Base-by-base conservation (phyloP, 148 eudicot genomes). In the Dianthus caryophyllus region DNA sequence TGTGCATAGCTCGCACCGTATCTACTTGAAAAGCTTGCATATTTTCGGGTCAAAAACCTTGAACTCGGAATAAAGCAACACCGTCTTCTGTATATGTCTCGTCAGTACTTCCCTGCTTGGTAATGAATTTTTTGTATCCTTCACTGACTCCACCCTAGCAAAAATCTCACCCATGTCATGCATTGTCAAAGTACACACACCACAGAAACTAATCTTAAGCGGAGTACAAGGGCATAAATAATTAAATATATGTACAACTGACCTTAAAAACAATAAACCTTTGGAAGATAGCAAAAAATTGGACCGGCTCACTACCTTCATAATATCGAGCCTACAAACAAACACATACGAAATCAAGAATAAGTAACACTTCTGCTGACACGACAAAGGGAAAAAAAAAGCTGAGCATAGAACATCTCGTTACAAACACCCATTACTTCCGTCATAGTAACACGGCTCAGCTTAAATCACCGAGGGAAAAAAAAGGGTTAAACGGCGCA, bases 21-120 rank as follows among this genome's bases (percentile, higher is more conserved):
- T 87, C 97, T 56, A 90, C 97, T 90, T 90, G 97, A 76, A 90
- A 85, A 71, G 97, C 88, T 90, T 90, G 94, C 91, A 87, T 90
- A 76, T 90, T 90, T 49, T 84, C 88, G 61, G 94, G 85, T 74
- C 94, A 88, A 78, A 94, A 82, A 49, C 97, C 97, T 79, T 87
- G 94, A 72, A 90, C 82, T 63, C 91, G 85, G 56, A 90, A 87
- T 26, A 90, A 64, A 65, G 97, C 97, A 18, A 83, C 65, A 64
- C 88, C 84, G 60, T 85, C 83, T 57, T 85, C 91, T 64, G 79
- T 71, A 69, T 87, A 87, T 11, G 91, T 87, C 41, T 75, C 83
- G 82, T 90, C 94, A 18, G 86, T 78, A 57, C 80, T 66, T 64
- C 77, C 91, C 70, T 78, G 80, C 73, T 84, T 89, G 20, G 86